phyloP scores from a whole-genome alignment of 805 yeast genomes.

The Yarrowia sp. region DNA sequence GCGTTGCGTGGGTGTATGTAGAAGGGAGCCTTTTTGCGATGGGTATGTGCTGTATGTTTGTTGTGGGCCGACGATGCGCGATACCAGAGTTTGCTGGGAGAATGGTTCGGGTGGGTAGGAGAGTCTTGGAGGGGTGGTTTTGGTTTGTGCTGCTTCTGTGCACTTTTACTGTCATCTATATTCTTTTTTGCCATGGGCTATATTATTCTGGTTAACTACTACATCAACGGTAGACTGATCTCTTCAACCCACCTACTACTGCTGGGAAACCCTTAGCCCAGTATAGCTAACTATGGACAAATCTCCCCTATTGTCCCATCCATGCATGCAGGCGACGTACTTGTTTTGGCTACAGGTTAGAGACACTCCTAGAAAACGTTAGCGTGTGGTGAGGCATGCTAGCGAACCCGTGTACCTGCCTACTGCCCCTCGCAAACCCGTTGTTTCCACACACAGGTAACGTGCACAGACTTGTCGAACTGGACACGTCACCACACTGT shows the following conservation, averaged over 20 bases:
- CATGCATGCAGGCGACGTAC: constrained; percentile 15
- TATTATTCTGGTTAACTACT: not conserved
- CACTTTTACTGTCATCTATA: too few relatives aligned
- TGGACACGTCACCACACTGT: constrained; percentile 27
- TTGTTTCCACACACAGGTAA: not conserved
- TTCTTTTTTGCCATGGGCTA: not conserved
- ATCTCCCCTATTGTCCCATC: constrained; percentile 26
- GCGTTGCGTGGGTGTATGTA: constrained; percentile 32
- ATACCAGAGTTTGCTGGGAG: constrained; percentile 32
- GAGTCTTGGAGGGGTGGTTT: not conserved
- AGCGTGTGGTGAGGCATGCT: not conserved
- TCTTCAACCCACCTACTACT: not conserved
- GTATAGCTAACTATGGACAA: constrained; percentile 1
- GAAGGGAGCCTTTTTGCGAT: constrained; percentile 25
- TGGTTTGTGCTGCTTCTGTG: too few relatives aligned
- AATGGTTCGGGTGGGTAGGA: constrained; percentile 10
- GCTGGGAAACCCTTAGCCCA: not conserved
- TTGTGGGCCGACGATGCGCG: constrained; percentile 38
- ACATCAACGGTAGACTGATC: constrained; percentile 13
- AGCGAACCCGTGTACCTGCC: not conserved
- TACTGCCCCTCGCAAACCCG: too few relatives aligned
- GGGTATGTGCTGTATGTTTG: constrained; percentile 28
- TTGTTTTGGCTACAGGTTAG: not conserved
- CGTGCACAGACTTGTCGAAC: not conserved
- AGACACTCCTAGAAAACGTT: not conserved